Conservation (phyloP, 1,284 basidiomycete genomes). For the Athelia psychrophila region DNA sequence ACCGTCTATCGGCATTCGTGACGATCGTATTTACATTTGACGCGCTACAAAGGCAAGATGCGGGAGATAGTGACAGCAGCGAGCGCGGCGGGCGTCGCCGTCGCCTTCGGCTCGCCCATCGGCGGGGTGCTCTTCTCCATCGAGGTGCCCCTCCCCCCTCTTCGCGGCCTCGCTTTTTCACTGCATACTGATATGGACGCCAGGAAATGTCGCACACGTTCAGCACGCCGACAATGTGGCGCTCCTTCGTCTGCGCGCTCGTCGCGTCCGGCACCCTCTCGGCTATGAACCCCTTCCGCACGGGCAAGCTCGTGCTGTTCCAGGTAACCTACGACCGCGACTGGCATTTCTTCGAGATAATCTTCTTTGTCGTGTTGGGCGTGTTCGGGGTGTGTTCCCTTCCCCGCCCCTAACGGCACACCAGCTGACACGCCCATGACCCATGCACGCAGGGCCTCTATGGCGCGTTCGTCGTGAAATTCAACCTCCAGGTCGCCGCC, state of each 20-base stretch:
- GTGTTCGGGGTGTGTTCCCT: conserved; percentile 80
- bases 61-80: conserved; percentile 93
- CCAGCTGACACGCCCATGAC: neutral
- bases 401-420: neutral
- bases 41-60: conserved; percentile 74
- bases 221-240: conserved; percentile 98
- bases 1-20: too few relatives aligned
- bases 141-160: conserved; percentile 43
- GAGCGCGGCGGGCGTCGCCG: conserved; percentile 96
- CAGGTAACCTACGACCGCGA: conserved; percentile 94
- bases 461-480: conserved; percentile 96
- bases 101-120: conserved; percentile 96
- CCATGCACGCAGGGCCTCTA: conserved; percentile 93
- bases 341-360: conserved; percentile 99
- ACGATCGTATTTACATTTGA: neutral
- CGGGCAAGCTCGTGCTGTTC: conserved; percentile 87
- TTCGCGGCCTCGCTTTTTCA: conserved; percentile 1
- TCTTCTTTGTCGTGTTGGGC: conserved; percentile 94
- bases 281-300: conserved; percentile 98
- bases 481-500: conserved; percentile 92
- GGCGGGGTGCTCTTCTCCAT: conserved; percentile 95
- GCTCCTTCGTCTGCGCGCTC: conserved; percentile 95
- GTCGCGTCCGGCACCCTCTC: conserved; percentile 96
- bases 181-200: neutral
- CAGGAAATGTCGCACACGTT: conserved; percentile 98